These are phyloP conservation scores for Laguncularia racemosa DNA, from an alignment of 345 rosid genomes.

Conservation along the genomic window DNA sequence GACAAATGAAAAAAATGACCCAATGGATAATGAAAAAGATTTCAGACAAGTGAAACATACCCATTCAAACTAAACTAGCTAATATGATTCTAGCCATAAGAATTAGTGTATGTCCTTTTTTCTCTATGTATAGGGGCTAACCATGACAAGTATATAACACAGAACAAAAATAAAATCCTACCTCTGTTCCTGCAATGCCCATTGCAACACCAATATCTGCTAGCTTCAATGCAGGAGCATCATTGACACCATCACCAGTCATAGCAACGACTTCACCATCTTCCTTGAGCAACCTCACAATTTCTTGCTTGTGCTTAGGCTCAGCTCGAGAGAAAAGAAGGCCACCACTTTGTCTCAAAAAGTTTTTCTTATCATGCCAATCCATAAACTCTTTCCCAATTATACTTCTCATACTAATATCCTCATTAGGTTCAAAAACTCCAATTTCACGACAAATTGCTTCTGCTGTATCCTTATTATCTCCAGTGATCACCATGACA, in stretches of 20 bases:
- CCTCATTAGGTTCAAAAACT: constrained; percentile 37
- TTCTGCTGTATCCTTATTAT: constrained; percentile 65
- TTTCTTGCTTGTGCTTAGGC: constrained; percentile 46
- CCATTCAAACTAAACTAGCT: no score
- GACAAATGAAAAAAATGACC: neutral
- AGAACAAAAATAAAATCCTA: constrained; percentile 7
- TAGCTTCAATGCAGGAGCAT: constrained; percentile 62
- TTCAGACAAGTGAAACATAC: no score
- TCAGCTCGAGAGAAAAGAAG: constrained; percentile 47
- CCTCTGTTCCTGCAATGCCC: constrained; percentile 75
- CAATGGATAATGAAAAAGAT: no score
- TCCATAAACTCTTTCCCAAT: constrained; percentile 38
- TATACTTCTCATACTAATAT: constrained; percentile 27
- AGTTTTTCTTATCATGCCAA: constrained; percentile 21
- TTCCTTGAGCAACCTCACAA: constrained; percentile 46
- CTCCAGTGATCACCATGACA: constrained; percentile 70
- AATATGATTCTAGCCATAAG: no score
- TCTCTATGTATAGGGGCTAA: no score
- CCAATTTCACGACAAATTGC: constrained; percentile 67
- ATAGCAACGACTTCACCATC: constrained; percentile 66
- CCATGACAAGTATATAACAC: neutral
- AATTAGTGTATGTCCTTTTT: no score
- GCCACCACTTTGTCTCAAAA: constrained; percentile 33
- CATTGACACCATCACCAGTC: constrained; percentile 67
- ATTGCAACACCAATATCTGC: constrained; percentile 66